Base-by-base conservation (phyloP, 164 flowering plant species). In the Tinospora cordifolia region DNA sequence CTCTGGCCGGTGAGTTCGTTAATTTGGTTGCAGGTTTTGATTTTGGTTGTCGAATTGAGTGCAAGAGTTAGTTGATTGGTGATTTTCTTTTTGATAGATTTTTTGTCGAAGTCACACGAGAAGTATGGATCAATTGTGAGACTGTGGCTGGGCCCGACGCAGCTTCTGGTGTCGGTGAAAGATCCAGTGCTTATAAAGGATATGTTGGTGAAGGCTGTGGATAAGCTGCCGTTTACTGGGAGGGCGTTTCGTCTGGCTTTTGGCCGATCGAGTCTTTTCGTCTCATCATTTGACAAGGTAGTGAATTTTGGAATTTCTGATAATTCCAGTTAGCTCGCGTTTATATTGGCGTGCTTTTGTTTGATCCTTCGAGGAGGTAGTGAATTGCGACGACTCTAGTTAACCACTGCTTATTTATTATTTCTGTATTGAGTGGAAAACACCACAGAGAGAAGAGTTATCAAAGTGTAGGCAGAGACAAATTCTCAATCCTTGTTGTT, bases 71-170 rank as follows among this genome's bases (percentile, higher is more conserved):
- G n/a, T n/a, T n/a, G n/a, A n/a, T n/a, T n/a, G n/a, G n/a, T n/a
- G n/a, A n/a, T 59, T 62, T 67, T 19, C 59, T n/a, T n/a, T n/a
- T 62, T 44, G 4, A 15, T 73, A 88, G 93, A 82, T 27, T 67
- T 85, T 24, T 71, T 85, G 67, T 71, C 82, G 3, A 76, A 72
- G 66, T 78, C 79, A 1, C 90, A 88, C 62, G 63, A 79, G 71
- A 77, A 82, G 64, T 87, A 88, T 86, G 90, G 93, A 71, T 79
- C 87, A 36, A 77, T 85, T 21, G 81, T 84, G 58, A 84, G 84
- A 83, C 79, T 88, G 26, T 88, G 93, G 90, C 70, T 87, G 39
- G 86, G 89, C 46, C 88, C 90, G 26, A 80, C 85, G 41, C 86
- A 84, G 75, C 83, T 87, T 59, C 57, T 88, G 78, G 87, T 88